phyloP scores from a whole-genome alignment of 2,329 filamentous ascomycete species.

The Cordyceps cateniannulata region DNA sequence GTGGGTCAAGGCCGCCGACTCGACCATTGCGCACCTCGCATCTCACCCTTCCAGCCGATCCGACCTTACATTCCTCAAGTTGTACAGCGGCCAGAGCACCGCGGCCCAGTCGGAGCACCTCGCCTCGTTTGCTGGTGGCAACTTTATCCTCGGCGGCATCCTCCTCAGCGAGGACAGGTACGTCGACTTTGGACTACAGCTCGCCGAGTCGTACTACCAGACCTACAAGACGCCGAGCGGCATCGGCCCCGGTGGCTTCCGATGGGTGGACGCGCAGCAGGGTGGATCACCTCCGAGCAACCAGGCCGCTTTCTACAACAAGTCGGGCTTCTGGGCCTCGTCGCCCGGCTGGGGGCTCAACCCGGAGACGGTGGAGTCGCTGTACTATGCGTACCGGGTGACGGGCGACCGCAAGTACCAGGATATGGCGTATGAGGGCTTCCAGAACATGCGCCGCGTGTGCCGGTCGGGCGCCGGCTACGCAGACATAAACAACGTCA shows the following conservation, averaged over 20 bases:
- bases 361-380: constrained; percentile 75
- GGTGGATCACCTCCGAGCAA: constrained; percentile 30
- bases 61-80: constrained; percentile 66
- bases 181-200: constrained; percentile 63
- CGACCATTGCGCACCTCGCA: constrained; percentile 63
- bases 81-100: constrained; percentile 42
- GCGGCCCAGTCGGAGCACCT: constrained; percentile 47
- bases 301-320: constrained; percentile 54
- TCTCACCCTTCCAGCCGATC: constrained; percentile 60
- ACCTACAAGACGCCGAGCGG: constrained; percentile 67
- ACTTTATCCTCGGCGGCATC: constrained; percentile 74
- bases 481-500: constrained; percentile 59
- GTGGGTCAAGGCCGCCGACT: constrained; percentile 71
- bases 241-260: constrained; percentile 70
- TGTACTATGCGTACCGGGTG: constrained; percentile 80
- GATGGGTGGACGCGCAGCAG: constrained; percentile 47
- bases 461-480: constrained; percentile 60
- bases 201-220: constrained; percentile 66
- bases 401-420: constrained; percentile 71
- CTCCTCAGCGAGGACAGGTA: constrained; percentile 60
- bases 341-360: constrained; percentile 59
- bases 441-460: constrained; percentile 58
- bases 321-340: constrained; percentile 66
- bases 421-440: constrained; percentile 78
- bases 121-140: constrained; percentile 75